Base-by-base conservation (phyloP, 345 rosid genomes). In the Gossypium anomalum region DNA sequence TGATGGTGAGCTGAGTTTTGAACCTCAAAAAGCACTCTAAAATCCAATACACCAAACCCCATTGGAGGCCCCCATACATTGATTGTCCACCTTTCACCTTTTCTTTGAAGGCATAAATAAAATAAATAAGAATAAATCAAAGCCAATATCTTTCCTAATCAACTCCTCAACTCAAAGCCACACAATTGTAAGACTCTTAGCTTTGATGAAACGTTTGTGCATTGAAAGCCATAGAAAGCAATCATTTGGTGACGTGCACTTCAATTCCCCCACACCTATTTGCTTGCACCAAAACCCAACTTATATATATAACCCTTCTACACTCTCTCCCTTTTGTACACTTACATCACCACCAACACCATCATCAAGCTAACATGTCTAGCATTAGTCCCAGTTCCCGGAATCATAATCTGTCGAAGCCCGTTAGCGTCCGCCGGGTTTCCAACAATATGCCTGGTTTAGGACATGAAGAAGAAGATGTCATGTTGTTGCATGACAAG, bases 401-500 rank as follows among this genome's bases (percentile, higher is more conserved):
- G 71, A 48, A 48, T 16, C 3, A 62, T 49, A 25, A 15, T 49
- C 23, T 27, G 38, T 69, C 72, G 17, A 51, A 51, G 29, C 25
- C 72, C 16, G 17, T 27, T 6, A 4, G 29, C 16, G 5, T 16
- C 60, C 23, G 25, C 9, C 72, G 45, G 15, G 45, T 16, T 51
- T 15, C 66, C 11, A 29, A 11, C 45, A 16, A 15, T 29, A 61
- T 27, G 20, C 16, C 43, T 61, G 41, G 66, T 61, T 61, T 61
- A 29, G 66, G 66, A 27, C 45, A 61, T 61, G 44, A 29, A 60
- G 71, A 66, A 14, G 48, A n/a, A 0, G 49, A 41, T 15, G 66
- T 61, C 66, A 61, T 15, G 66, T 61, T 16, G 12, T 15, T 61
- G 66, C 66, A 61, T 47, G 71, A 67, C 44, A 69, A 69, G 59